Evolutionary conservation across 345 rosid genomes (phyloP).

Genomic region (Atalantia buxifolia): DNA sequence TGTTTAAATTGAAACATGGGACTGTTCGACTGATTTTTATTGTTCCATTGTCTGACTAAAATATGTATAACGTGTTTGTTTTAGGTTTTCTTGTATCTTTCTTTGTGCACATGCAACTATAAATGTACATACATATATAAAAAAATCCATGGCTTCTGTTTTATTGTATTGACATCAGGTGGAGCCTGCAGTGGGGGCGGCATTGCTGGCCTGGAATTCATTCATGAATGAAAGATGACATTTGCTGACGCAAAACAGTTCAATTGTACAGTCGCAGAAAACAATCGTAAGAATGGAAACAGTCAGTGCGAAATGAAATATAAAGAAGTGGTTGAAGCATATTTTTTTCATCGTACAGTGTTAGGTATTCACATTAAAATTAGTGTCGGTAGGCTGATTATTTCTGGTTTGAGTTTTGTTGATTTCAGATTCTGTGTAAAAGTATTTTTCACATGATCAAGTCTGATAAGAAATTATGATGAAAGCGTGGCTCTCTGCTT

Average conservation of each 20-base stretch:
- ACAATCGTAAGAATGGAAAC: conserved; percentile 4
- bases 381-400: not conserved
- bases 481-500: not conserved
- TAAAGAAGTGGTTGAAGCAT: conserved; percentile 3
- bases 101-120: not conserved
- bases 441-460: not conserved
- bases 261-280: conserved; percentile 31
- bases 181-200: conserved; percentile 78
- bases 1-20: not conserved
- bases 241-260: conserved; percentile 2
- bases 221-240: conserved; percentile 30
- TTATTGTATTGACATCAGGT: conserved; percentile 35
- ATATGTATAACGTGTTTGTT: not conserved
- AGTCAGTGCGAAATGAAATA: not conserved
- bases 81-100: not conserved
- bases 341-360: not conserved
- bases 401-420: not conserved
- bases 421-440: not conserved
- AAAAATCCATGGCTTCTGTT: not conserved
- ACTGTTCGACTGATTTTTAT: not conserved
- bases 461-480: not conserved
- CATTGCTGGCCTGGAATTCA: conserved; percentile 53
- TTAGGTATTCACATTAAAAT: conserved; percentile 13
- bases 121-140: not conserved
- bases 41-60: not conserved